Conservation (phyloP, 352 stramenopile species). For the Pythium aquatile region DNA sequence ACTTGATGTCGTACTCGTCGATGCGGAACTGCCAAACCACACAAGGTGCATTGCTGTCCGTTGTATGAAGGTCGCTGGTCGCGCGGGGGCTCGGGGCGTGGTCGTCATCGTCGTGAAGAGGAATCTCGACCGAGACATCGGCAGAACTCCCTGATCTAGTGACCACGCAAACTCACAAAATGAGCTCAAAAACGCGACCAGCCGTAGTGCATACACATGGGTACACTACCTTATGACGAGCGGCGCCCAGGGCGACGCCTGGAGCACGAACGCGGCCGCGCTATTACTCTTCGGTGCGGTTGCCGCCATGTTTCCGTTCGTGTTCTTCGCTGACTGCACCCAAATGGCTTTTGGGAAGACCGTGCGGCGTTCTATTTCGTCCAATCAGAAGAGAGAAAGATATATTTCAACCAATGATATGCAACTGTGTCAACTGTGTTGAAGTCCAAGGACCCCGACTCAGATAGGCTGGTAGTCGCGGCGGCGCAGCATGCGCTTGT, state of each 20-base stretch:
- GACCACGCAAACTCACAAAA: background rate
- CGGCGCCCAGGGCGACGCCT: constrained; percentile 47
- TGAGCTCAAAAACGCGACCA: background rate
- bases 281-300: constrained; percentile 15
- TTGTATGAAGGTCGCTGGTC: background rate
- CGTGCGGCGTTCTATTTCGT: constrained; percentile 17
- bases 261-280: constrained; percentile 48
- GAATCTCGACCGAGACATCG: constrained; percentile 43
- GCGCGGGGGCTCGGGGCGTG: background rate
- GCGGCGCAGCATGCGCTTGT: constrained; percentile 44
- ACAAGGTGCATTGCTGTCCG: background rate
- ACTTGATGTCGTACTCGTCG: constrained; percentile 58
- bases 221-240: constrained; percentile 40
- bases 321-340: constrained; percentile 5
- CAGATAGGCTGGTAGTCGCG: constrained; percentile 37
- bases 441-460: background rate
- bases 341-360: constrained; percentile 1
- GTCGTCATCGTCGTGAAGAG: constrained; percentile 20
- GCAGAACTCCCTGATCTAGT: constrained; percentile 47
- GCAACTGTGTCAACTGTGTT: background rate
- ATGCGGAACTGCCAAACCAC: constrained; percentile 59
- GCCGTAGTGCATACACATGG: background rate
- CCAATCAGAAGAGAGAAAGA: constrained; percentile 29
- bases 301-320: background rate
- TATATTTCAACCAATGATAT: constrained; percentile 16